phyloP scores from a whole-genome alignment of 208 protist genomes.

The Balamuthia mandrillaris region DNA sequence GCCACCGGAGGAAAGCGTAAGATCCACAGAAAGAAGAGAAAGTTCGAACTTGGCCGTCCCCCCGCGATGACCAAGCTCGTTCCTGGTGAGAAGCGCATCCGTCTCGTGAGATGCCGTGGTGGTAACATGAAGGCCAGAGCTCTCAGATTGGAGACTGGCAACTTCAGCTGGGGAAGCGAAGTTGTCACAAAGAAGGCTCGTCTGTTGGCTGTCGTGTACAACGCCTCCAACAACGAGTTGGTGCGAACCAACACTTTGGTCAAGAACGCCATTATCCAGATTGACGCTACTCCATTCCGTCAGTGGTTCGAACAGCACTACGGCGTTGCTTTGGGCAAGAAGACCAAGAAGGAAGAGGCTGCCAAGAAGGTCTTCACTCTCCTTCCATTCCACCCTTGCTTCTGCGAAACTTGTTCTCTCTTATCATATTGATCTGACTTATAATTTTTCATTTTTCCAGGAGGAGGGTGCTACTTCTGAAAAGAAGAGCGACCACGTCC shows the following conservation, averaged over 20 bases:
- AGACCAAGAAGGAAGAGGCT: slow-evolving; percentile 69
- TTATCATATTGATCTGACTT: not conserved
- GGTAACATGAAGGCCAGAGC: slow-evolving; percentile 97
- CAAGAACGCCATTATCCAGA: slow-evolving; percentile 94
- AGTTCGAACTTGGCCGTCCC: slow-evolving; percentile 94
- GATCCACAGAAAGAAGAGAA: slow-evolving; percentile 89
- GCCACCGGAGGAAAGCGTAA: slow-evolving; percentile 92
- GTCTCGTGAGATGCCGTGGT: slow-evolving; percentile 90
- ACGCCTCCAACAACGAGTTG: slow-evolving; percentile 98
- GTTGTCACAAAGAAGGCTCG: slow-evolving; percentile 82
- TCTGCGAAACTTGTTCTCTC: not conserved
- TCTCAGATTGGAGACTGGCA: slow-evolving; percentile 96
- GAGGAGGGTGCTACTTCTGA: slow-evolving; percentile 43
- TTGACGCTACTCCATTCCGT: slow-evolving; percentile 97
- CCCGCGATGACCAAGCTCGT: slow-evolving; percentile 95
- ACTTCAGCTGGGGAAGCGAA: slow-evolving; percentile 90
- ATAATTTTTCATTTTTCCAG: too few species aligned
- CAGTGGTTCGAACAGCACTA: slow-evolving; percentile 98
- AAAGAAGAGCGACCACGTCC: not conserved
- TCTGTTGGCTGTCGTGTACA: slow-evolving; percentile 99
- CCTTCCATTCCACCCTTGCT: not conserved
- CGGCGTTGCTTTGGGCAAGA: slow-evolving; percentile 88
- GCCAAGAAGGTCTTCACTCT: slow-evolving; percentile 40
- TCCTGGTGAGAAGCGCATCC: slow-evolving; percentile 80
- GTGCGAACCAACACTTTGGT: slow-evolving; percentile 99